phyloP scores from a whole-genome alignment of 2,329 filamentous ascomycete genomes.

The Pyrenophora graminea region DNA sequence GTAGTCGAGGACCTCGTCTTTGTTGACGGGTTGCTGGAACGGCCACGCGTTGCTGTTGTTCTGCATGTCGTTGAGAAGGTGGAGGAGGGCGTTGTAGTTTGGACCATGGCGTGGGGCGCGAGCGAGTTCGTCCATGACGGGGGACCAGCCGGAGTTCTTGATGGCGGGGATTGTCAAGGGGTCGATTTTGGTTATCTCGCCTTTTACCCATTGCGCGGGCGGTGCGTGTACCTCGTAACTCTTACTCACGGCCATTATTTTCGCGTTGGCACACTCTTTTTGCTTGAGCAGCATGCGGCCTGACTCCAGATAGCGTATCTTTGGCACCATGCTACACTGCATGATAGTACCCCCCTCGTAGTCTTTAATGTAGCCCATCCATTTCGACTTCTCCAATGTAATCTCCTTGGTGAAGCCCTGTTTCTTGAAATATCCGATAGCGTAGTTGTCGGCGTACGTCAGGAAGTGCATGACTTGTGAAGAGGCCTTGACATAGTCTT shows the following conservation, averaged over 20 bases:
- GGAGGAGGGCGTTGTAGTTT: slow-evolving; percentile 91
- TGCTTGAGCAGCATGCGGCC: slow-evolving; percentile 96
- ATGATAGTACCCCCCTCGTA: slow-evolving; percentile 99
- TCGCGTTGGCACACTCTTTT: slow-evolving; percentile 91
- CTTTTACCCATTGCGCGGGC: slow-evolving; percentile 82
- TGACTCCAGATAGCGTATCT: slow-evolving; percentile 89
- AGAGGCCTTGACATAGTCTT: slow-evolving; percentile 96
- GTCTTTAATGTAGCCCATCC: slow-evolving; percentile 99
- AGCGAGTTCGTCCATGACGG: slow-evolving; percentile 96
- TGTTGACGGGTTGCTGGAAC: slow-evolving; percentile 89
- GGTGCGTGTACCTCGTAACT: slow-evolving; percentile 86
- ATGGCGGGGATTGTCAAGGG: slow-evolving; percentile 84
- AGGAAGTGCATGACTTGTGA: slow-evolving; percentile 98
- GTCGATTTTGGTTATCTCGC: slow-evolving; percentile 71
- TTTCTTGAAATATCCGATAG: slow-evolving; percentile 98
- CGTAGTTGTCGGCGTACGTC: slow-evolving; percentile 98
- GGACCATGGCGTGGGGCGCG: slow-evolving; percentile 93
- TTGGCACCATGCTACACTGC: slow-evolving; percentile 97
- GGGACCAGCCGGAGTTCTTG: slow-evolving; percentile 88
- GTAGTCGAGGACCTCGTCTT: slow-evolving; percentile 97
- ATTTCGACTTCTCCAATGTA: slow-evolving; percentile 82
- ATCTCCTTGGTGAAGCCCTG: slow-evolving; percentile 99
- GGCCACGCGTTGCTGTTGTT: slow-evolving; percentile 94
- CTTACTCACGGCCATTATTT: slow-evolving; percentile 88
- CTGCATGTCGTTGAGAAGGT: slow-evolving; percentile 91